phyloP scores from a whole-genome alignment of 2,329 filamentous ascomycete genomes.

The Aspergillus sp. region DNA sequence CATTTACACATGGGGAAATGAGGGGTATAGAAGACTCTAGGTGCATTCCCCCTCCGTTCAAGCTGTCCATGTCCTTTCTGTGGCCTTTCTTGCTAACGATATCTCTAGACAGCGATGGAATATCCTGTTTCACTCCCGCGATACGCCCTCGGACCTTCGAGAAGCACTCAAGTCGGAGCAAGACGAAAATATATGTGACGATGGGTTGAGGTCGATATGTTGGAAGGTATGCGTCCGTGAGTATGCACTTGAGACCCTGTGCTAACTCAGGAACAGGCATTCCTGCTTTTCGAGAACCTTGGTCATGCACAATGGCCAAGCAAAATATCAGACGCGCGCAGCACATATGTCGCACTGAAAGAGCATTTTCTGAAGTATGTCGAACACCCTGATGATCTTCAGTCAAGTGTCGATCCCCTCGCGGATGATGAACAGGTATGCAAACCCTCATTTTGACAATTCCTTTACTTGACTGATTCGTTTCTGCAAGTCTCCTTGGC shows the following conservation, averaged over 20 bases:
- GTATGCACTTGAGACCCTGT: constrained; percentile 14
- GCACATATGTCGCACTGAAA: constrained; percentile 70
- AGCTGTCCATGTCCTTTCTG: background rate
- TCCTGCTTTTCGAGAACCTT: constrained; percentile 72
- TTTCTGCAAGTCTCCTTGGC: constrained; percentile 77
- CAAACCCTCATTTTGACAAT: constrained; percentile 20
- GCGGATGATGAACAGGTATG: constrained; percentile 73
- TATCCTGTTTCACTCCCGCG: constrained; percentile 56
- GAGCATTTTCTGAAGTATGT: constrained; percentile 79
- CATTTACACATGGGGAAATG: constrained; percentile 42
- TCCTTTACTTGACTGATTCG: constrained; percentile 40
- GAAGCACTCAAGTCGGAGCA: constrained; percentile 62
- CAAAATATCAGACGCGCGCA: constrained; percentile 66
- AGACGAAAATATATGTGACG: constrained; percentile 62
- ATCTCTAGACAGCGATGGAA: constrained; percentile 65
- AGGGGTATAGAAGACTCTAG: constrained; percentile 56
- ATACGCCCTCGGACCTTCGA: constrained; percentile 61
- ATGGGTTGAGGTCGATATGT: constrained; percentile 79
- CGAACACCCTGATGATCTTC: constrained; percentile 77
- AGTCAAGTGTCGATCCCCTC: constrained; percentile 75
- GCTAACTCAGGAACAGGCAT: constrained; percentile 56
- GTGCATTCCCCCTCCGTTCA: constrained; percentile 30
- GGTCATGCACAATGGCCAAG: constrained; percentile 67
- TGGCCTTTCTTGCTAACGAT: constrained; percentile 1
- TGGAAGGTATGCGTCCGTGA: constrained; percentile 69